Conservation (phyloP, 768 basidiomycete species). For the Ramaria sp. region DNA sequence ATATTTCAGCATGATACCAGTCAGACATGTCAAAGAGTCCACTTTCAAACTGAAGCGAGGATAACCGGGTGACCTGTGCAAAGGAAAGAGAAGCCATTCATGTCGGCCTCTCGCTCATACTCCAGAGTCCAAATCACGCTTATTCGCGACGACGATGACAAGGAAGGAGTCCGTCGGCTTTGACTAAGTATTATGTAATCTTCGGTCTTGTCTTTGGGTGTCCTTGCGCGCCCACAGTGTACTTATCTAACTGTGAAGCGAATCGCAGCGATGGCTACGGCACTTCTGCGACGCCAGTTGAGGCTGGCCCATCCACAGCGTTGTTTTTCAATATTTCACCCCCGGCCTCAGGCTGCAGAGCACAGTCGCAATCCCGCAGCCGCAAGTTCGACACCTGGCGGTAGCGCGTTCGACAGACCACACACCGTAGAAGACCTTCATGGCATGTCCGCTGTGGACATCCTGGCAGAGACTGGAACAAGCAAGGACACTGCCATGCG, state of each 20-base stretch:
- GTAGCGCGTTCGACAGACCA: constrained; percentile 29
- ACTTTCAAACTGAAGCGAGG: no score
- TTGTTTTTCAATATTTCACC: constrained; percentile 28
- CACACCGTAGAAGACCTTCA: constrained; percentile 82
- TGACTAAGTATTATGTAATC: no score
- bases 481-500: constrained; percentile 72
- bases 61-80: no score
- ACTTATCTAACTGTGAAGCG: not conserved
- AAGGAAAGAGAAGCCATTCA: no score
- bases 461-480: constrained; percentile 63
- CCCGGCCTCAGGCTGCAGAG: constrained; percentile 14
- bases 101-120: no score
- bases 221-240: not conserved
- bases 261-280: constrained; percentile 43
- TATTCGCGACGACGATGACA: no score
- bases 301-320: constrained; percentile 28
- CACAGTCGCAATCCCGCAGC: constrained; percentile 16
- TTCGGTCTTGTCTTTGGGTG: no score
- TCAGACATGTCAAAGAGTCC: no score
- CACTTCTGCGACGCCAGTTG: constrained; percentile 53
- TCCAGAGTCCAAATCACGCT: no score
- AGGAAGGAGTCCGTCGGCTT: no score
- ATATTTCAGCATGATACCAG: no score
- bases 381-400: constrained; percentile 21
- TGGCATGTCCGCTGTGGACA: constrained; percentile 65